These are phyloP conservation scores for Colletotrichum lini DNA, from an alignment of 2,329 filamentous ascomycete species.

Conservation along the genomic window DNA sequence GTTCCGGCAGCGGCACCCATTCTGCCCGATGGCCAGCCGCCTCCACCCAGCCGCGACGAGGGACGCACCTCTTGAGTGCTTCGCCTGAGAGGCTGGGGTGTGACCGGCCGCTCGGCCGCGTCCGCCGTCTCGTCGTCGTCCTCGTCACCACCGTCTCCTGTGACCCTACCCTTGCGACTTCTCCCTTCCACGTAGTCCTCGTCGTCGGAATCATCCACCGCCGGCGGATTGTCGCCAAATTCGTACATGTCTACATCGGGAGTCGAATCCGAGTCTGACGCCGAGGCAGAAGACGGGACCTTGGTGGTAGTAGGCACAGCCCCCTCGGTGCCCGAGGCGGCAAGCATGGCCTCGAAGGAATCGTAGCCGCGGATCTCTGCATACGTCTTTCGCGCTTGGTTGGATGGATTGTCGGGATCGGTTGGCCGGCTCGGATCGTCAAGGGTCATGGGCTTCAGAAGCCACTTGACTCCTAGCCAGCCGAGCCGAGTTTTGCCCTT, in stretches of 20 bases:
- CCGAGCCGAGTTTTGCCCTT: slow-evolving; percentile 41
- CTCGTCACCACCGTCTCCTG: neutral
- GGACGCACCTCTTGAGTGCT: slow-evolving; percentile 41
- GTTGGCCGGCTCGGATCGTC: slow-evolving; percentile 34
- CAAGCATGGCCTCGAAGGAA: slow-evolving; percentile 38
- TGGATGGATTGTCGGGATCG: slow-evolving; percentile 23
- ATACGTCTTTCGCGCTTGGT: slow-evolving; percentile 30
- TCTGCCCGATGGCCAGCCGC: slow-evolving; percentile 2
- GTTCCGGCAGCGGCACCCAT: slow-evolving; percentile 31
- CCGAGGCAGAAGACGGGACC: slow-evolving; percentile 29
- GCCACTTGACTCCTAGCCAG: slow-evolving; percentile 25
- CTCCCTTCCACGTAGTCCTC: slow-evolving; percentile 28
- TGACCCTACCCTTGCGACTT: neutral
- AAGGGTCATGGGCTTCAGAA: slow-evolving; percentile 28
- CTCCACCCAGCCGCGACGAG: slow-evolving; percentile 19
- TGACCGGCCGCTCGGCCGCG: slow-evolving; percentile 5
- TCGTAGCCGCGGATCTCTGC: slow-evolving; percentile 32
- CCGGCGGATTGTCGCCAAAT: slow-evolving; percentile 43
- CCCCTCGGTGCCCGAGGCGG: neutral
- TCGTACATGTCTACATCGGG: slow-evolving; percentile 37
- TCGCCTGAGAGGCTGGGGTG: slow-evolving; percentile 26
- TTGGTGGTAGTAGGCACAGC: slow-evolving; percentile 9
- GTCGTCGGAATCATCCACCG: slow-evolving; percentile 41
- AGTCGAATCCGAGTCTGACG: slow-evolving; percentile 29
- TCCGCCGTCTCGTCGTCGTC: slow-evolving; percentile 29